Evolutionary conservation across 345 rosid genomes (phyloP).

Genomic region (Excoecaria cochinchinensis): DNA sequence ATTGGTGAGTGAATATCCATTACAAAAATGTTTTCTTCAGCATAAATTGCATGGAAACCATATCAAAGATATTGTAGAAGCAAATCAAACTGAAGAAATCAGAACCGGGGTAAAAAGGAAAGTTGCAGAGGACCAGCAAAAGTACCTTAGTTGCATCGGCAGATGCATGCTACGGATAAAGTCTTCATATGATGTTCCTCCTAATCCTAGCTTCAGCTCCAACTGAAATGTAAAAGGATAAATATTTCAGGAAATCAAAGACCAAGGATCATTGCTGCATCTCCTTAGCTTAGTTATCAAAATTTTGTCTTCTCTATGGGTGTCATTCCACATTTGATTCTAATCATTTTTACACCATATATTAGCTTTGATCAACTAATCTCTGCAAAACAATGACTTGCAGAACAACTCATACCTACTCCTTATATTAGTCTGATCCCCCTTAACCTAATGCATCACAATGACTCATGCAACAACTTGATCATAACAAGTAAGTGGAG

Average conservation of each 20-base stretch:
- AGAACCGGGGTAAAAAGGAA: background rate
- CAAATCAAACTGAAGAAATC: background rate
- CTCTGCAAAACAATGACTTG: too few relatives aligned
- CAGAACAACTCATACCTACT: background rate
- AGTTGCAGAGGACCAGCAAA: background rate
- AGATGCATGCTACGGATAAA: conserved; percentile 70
- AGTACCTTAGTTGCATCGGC: conserved; percentile 90
- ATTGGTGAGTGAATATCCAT: background rate
- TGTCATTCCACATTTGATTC: too few relatives aligned
- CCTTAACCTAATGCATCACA: background rate
- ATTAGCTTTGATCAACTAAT: too few relatives aligned
- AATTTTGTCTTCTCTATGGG: too few relatives aligned
- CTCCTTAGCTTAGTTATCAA: background rate
- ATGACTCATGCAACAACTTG: background rate
- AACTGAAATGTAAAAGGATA: conserved; percentile 41
- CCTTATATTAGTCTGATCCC: background rate
- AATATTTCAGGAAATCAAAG: conserved; percentile 6
- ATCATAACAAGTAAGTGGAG: conserved; percentile 3
- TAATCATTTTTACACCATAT: too few relatives aligned
- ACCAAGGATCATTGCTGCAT: background rate
- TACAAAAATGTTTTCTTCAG: background rate
- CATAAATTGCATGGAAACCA: background rate
- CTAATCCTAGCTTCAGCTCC: conserved; percentile 92
- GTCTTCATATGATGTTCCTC: conserved; percentile 91
- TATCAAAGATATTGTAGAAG: background rate